Evolutionary conservation across 2,329 filamentous ascomycete genomes (phyloP).

Genomic region (Hymenoscyphus occultus): DNA sequence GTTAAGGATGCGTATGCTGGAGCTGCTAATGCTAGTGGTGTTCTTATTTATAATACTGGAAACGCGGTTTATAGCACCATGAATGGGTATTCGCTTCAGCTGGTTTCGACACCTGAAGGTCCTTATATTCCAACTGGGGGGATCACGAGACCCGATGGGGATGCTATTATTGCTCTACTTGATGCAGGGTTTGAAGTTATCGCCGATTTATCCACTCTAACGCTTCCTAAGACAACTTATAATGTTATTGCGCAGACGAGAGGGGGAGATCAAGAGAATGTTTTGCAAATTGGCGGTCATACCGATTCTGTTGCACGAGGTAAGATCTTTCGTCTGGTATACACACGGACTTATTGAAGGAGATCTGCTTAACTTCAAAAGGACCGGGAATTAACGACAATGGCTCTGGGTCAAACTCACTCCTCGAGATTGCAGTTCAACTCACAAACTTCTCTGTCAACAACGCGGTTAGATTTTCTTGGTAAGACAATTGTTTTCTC

Average conservation of each 20-base stretch:
- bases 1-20: slow-evolving; percentile 66
- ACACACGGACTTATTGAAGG: not conserved
- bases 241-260: slow-evolving; percentile 62
- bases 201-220: slow-evolving; percentile 14
- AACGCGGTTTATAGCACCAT: slow-evolving; percentile 39
- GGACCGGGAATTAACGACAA: slow-evolving; percentile 48
- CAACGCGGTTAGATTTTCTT: slow-evolving; percentile 64
- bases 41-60: slow-evolving; percentile 70
- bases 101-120: slow-evolving; percentile 51
- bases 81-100: slow-evolving; percentile 18
- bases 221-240: slow-evolving; percentile 11
- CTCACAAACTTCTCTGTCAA: slow-evolving; percentile 54
- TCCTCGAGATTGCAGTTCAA: slow-evolving; percentile 48
- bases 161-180: slow-evolving; percentile 18
- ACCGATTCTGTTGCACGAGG: slow-evolving; percentile 54
- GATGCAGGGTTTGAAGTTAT: slow-evolving; percentile 15
- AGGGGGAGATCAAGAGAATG: slow-evolving; percentile 57
- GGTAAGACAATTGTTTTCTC: slow-evolving; percentile 35
- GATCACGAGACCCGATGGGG: slow-evolving; percentile 41
- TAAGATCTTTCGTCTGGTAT: not conserved
- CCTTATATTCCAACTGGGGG: slow-evolving; percentile 47
- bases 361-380: slow-evolving; percentile 22
- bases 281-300: slow-evolving; percentile 61
- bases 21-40: slow-evolving; percentile 64
- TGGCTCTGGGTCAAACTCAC: slow-evolving; percentile 24